Conservation (phyloP, 352 stramenopile genomes). For the Blastocystis sp. region DNA sequence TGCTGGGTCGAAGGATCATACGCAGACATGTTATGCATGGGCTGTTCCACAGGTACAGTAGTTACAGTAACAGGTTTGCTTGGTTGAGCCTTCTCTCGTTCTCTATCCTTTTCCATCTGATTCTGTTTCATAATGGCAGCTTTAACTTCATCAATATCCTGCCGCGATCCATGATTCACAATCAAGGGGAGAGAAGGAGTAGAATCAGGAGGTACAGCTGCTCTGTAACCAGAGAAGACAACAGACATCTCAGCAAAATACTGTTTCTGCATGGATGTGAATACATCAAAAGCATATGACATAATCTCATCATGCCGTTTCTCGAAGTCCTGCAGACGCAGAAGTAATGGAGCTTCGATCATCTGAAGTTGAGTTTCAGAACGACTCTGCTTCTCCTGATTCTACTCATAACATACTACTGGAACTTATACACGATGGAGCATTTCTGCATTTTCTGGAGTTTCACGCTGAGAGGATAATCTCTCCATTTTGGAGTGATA, state of each 20-base stretch:
- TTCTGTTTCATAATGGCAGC: slow-evolving; percentile 34
- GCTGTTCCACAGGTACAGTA: neutral
- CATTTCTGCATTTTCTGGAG: neutral
- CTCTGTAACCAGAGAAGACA: neutral
- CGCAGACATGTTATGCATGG: neutral
- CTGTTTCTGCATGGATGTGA: neutral
- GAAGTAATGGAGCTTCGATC: slow-evolving; percentile 50
- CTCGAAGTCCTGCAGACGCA: slow-evolving; percentile 54
- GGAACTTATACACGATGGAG: neutral
- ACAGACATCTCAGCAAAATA: neutral
- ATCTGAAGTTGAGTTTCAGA: slow-evolving; percentile 52
- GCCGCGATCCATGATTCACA: slow-evolving; percentile 33
- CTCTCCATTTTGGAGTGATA: slow-evolving; percentile 65
- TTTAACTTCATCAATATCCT: slow-evolving; percentile 48
- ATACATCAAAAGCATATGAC: slow-evolving; percentile 2
- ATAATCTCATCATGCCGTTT: slow-evolving; percentile 47
- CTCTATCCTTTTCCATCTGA: neutral
- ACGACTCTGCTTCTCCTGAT: slow-evolving; percentile 40
- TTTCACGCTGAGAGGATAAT: neutral
- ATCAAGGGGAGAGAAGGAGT: slow-evolving; percentile 14
- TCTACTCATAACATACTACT: neutral
- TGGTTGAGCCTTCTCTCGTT: neutral
- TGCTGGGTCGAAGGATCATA: neutral
- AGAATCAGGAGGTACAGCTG: neutral
- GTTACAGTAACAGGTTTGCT: neutral